A percentile compares a stretch with the other conserved stretches of the same genome.
Conservation (phyloP, 768 basidiomycete genomes). For the Pleurotus citrinopileatus region DNA sequence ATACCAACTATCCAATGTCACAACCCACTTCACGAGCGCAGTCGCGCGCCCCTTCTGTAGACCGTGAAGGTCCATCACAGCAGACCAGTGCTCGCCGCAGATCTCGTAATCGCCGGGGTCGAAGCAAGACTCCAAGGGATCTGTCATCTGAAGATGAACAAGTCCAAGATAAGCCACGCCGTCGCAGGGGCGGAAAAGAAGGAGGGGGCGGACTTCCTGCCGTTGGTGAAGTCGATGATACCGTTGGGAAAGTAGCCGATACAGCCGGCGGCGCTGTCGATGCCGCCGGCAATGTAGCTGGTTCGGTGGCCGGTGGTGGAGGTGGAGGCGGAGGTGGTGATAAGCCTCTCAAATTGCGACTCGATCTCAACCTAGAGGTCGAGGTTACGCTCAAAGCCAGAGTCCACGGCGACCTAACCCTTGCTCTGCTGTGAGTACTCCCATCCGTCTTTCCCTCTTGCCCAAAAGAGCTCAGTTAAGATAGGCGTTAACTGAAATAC, state of each 20-base stretch:
- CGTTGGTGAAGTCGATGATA: slow-evolving; percentile 18
- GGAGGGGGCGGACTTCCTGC: slow-evolving; percentile 15
- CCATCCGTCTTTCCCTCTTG: not conserved
- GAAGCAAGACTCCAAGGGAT: slow-evolving; percentile 15
- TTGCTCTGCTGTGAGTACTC: not conserved
- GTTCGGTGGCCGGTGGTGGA: slow-evolving; percentile 9
- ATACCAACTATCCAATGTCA: not conserved
- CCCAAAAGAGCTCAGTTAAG: not conserved
- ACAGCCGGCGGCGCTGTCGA: slow-evolving; percentile 13
- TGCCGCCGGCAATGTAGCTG: slow-evolving; percentile 8
- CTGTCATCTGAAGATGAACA: slow-evolving; percentile 10
- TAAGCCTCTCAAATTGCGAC: slow-evolving; percentile 14
- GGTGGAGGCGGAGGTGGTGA: slow-evolving; percentile 12
- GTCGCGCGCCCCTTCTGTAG: slow-evolving; percentile 10
- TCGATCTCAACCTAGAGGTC: slow-evolving; percentile 3
- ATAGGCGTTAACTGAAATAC: not conserved
- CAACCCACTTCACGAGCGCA: slow-evolving; percentile 5
- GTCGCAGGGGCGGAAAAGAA: slow-evolving; percentile 12
- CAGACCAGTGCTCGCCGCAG: not conserved
- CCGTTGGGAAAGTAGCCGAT: slow-evolving; percentile 13
- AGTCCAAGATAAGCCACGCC: slow-evolving; percentile 1
- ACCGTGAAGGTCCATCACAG: slow-evolving; percentile 6
- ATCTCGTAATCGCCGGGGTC: slow-evolving; percentile 12
- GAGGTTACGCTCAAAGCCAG: slow-evolving; percentile 2
- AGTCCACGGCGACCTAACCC: not conserved